Evolutionary conservation across 2,329 filamentous ascomycete genomes (phyloP).

Genomic region (Xenosphaeropsis pyriputrescens): DNA sequence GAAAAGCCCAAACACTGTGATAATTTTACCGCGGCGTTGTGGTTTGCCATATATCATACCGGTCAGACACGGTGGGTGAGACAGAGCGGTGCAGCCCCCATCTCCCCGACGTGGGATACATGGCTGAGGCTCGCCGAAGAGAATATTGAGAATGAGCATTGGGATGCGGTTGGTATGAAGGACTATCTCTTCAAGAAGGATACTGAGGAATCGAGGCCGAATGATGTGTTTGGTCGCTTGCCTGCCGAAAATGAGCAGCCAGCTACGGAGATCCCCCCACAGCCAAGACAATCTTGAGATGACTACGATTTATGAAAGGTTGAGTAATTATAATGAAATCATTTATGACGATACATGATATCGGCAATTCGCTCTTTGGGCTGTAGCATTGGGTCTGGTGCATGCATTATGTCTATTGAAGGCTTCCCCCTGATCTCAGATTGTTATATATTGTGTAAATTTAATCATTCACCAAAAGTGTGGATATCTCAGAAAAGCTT

Average conservation of each 20-base stretch:
- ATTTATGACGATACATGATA: too few species aligned
- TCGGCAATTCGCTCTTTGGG: too few species aligned
- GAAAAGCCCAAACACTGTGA: conserved; percentile 18
- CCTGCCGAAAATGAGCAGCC: neutral
- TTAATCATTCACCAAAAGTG: too few species aligned
- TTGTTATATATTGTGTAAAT: too few species aligned
- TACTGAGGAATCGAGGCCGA: neutral
- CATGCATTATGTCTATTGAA: too few species aligned
- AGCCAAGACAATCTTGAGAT: neutral
- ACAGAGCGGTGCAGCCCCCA: conserved; percentile 33
- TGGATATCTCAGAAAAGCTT: too few species aligned
- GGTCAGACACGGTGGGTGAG: conserved; percentile 35
- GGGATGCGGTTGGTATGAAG: conserved; percentile 33
- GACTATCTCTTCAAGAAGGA: conserved; percentile 12
- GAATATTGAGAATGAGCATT: conserved; percentile 19
- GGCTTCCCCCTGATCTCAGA: too few species aligned
- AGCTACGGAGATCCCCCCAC: neutral
- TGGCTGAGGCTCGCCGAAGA: conserved; percentile 33
- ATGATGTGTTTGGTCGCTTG: neutral
- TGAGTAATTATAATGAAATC: too few species aligned
- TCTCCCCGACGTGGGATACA: conserved; percentile 32
- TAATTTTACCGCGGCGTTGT: conserved; percentile 40
- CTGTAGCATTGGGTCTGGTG: too few species aligned
- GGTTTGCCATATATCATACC: conserved; percentile 43
- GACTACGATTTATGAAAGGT: neutral